phyloP scores from a whole-genome alignment of 2,329 filamentous ascomycete species.

The Cadophora luteo-olivacea region DNA sequence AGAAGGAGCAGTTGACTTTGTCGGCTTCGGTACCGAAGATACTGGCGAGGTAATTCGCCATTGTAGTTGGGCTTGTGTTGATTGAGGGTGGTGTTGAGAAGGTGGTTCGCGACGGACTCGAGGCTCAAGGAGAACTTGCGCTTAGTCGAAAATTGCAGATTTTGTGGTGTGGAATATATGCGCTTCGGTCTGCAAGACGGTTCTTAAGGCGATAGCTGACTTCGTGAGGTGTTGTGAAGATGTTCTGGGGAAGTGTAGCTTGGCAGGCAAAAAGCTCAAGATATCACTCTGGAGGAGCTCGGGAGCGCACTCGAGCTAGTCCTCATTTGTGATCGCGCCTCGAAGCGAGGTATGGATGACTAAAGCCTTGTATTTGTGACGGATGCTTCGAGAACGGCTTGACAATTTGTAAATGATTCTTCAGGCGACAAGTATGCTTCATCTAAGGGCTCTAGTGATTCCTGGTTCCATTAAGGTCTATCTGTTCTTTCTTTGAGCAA shows the following conservation, averaged over 20 bases:
- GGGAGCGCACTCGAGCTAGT: not conserved
- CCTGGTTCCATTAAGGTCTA: not conserved
- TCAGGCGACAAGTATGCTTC: not conserved
- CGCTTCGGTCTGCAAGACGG: not conserved
- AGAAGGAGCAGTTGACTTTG: constrained; percentile 99
- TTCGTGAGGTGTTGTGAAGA: constrained; percentile 4
- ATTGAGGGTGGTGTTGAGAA: not conserved
- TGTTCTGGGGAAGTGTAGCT: constrained; percentile 13
- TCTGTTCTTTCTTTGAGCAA: not conserved
- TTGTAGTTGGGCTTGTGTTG: constrained; percentile 46
- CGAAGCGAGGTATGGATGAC: constrained; percentile 17
- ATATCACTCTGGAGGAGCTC: constrained; percentile 24
- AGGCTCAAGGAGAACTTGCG: constrained; percentile 6
- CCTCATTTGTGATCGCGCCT: constrained; percentile 12
- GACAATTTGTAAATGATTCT: not conserved
- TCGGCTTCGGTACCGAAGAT: constrained; percentile 99
- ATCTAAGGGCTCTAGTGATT: not conserved
- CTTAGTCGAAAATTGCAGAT: not conserved
- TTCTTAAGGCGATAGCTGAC: not conserved
- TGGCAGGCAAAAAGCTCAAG: constrained; percentile 27
- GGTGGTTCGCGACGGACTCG: constrained; percentile 8
- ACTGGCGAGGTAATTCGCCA: constrained; percentile 98
- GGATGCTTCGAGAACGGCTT: constrained; percentile 16
- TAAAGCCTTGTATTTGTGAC: constrained; percentile 7
- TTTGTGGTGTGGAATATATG: not conserved